These are phyloP conservation scores for Oryza longistaminata DNA, from an alignment of 176 grass and related monocot genomes.

Conservation along the genomic window DNA sequence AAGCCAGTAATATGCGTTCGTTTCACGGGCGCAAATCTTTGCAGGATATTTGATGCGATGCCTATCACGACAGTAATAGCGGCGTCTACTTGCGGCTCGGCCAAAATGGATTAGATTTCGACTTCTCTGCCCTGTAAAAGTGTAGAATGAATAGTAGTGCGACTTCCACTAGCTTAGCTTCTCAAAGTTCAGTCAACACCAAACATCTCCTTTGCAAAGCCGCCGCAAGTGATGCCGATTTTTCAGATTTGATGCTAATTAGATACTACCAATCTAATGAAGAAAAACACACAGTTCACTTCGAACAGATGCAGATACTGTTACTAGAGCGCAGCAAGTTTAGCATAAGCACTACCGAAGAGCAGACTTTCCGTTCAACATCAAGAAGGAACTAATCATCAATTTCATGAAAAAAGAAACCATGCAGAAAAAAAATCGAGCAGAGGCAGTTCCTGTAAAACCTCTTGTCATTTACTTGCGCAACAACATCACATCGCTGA, in stretches of 20 bases:
- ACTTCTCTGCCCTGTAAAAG: background rate
- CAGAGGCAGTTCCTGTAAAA: no score
- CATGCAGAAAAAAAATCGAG: no score
- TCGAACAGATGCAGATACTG: no score
- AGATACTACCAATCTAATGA: no score
- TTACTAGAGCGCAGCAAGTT: no score
- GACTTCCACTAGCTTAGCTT: background rate
- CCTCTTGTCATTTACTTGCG: background rate
- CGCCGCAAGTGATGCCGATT: background rate
- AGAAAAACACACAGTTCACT: no score
- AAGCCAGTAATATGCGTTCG: background rate
- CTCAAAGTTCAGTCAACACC: background rate
- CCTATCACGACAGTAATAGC: background rate
- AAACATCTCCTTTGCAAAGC: background rate
- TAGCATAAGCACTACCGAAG: no score
- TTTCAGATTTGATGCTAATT: no score
- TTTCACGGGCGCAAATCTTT: background rate
- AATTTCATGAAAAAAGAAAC: no score
- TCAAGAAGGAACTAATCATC: no score
- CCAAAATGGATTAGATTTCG: background rate
- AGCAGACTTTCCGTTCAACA: no score
- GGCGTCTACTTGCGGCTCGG: background rate
- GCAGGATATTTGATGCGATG: background rate
- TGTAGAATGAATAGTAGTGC: background rate
- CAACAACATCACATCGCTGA: background rate